Conservation (phyloP, 805 yeast genomes). For the Candida vaughaniae region DNA sequence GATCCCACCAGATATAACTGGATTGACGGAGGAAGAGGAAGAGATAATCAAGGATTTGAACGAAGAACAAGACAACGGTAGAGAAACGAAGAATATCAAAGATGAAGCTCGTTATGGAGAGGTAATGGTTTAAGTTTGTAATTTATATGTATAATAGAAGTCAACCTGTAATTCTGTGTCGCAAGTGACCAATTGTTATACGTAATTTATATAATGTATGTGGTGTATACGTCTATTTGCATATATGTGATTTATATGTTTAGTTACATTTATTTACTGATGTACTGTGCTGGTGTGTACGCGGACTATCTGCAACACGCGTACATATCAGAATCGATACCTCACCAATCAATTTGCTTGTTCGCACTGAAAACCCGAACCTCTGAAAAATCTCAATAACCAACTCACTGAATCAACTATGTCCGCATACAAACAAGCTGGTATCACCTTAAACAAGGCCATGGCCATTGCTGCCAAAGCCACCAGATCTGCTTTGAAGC, state of each 20-base stretch:
- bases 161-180: no score
- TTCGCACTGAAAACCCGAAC: slow-evolving; percentile 6
- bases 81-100: slow-evolving; percentile 13
- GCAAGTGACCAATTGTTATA: no score
- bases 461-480: slow-evolving; percentile 88
- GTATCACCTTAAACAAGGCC: slow-evolving; percentile 73
- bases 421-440: slow-evolving; percentile 52
- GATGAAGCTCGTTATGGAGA: slow-evolving; percentile 26
- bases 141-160: background rate
- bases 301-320: no score
- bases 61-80: slow-evolving; percentile 24
- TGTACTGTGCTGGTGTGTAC: no score
- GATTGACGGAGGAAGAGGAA: slow-evolving; percentile 44
- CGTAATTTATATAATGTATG: no score
- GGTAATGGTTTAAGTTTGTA: background rate
- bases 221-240: no score
- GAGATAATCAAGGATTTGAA: slow-evolving; percentile 36
- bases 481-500: slow-evolving; percentile 83
- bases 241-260: no score
- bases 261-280: no score
- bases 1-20: slow-evolving; percentile 67
- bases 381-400: slow-evolving; percentile 3
- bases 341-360: slow-evolving; percentile 12
- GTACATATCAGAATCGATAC: slow-evolving; percentile 6
- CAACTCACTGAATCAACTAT: no score